Conservation (phyloP, 2,329 filamentous ascomycete species). For the Zalaria obscura region DNA sequence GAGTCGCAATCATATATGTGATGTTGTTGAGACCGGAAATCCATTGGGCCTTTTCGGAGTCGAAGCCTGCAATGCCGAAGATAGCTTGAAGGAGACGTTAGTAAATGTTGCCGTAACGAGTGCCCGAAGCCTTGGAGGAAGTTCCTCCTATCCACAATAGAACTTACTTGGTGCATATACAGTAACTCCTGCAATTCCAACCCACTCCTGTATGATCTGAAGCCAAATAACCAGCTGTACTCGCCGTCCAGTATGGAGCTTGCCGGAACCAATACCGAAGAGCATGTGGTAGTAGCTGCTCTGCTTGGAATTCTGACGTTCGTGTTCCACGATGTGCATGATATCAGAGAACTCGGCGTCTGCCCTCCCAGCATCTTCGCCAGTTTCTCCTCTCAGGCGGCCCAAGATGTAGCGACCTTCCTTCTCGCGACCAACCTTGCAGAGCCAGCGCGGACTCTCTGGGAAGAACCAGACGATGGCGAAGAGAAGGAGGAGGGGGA, state of each 20-base stretch:
- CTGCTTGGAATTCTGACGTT: constrained; percentile 24
- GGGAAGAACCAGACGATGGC: constrained; percentile 50
- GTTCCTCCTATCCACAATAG: background rate
- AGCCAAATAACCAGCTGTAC: constrained; percentile 25
- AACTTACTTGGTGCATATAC: constrained; percentile 17
- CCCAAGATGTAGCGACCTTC: constrained; percentile 52
- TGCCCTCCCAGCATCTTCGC: constrained; percentile 23
- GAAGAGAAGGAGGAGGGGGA: constrained; percentile 46
- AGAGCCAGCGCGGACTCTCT: constrained; percentile 54
- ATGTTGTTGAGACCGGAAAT: constrained; percentile 26
- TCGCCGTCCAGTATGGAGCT: constrained; percentile 19
- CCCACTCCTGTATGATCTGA: constrained; percentile 25
- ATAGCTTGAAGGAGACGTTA: constrained; percentile 7
- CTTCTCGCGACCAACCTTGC: constrained; percentile 50
- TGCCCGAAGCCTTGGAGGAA: constrained; percentile 1
- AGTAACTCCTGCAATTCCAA: constrained; percentile 20
- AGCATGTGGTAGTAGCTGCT: constrained; percentile 19
- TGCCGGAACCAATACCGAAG: constrained; percentile 16
- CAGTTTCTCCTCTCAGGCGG: constrained; percentile 43
- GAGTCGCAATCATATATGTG: constrained; percentile 19
- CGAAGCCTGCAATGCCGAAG: constrained; percentile 19
- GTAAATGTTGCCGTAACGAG: too few species aligned
- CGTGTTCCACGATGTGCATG: constrained; percentile 45
- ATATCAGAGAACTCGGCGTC: constrained; percentile 57
- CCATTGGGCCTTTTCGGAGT: constrained; percentile 24